Percentiles rank a stretch among this genome's conserved stretches.
phyloP scores from a whole-genome alignment of 1,284 basidiomycete genomes.

The Ustilago crameri region DNA sequence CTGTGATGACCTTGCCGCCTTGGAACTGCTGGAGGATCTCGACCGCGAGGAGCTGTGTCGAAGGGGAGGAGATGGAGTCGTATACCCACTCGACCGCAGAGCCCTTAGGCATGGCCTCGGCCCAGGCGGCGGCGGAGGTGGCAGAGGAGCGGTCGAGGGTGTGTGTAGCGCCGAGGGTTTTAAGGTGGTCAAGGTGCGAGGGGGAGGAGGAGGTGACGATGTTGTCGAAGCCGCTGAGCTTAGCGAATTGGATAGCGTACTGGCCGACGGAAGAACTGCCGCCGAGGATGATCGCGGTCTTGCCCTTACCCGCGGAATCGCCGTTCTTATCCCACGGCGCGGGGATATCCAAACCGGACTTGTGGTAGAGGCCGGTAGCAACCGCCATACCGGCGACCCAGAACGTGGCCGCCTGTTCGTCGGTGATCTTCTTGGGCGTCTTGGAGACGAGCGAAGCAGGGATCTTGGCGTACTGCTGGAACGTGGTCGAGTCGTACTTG shows the following conservation, averaged over 20 bases:
- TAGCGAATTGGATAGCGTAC: slow-evolving; percentile 58
- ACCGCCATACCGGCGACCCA: slow-evolving; percentile 46
- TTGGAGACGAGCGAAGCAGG: slow-evolving; percentile 42
- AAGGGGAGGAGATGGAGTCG: slow-evolving; percentile 49
- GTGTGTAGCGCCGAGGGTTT: slow-evolving; percentile 42
- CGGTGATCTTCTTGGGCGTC: slow-evolving; percentile 48
- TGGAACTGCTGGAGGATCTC: slow-evolving; percentile 41
- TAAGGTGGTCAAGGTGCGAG: slow-evolving; percentile 42
- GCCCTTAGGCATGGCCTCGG: slow-evolving; percentile 10
- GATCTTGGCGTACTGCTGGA: slow-evolving; percentile 56
- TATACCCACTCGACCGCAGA: slow-evolving; percentile 28
- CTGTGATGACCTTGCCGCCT: slow-evolving; percentile 34
- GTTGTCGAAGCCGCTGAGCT: slow-evolving; percentile 47
- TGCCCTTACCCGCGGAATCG: slow-evolving; percentile 35
- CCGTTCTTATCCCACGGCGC: slow-evolving; percentile 55
- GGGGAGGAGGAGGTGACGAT: slow-evolving; percentile 52
- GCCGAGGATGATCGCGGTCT: slow-evolving; percentile 54
- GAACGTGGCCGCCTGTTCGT: slow-evolving; percentile 56
- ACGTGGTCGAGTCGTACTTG: slow-evolving; percentile 41
- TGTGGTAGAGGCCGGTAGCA: slow-evolving; percentile 49
- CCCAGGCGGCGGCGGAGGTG: slow-evolving; percentile 23
- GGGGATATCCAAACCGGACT: slow-evolving; percentile 19
- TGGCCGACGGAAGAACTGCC: slow-evolving; percentile 54
- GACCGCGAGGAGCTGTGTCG: slow-evolving; percentile 43
- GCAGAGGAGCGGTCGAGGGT: slow-evolving; percentile 41